Base-by-base conservation (phyloP, 1,284 basidiomycete species). In the Cerioporus squamosus region DNA sequence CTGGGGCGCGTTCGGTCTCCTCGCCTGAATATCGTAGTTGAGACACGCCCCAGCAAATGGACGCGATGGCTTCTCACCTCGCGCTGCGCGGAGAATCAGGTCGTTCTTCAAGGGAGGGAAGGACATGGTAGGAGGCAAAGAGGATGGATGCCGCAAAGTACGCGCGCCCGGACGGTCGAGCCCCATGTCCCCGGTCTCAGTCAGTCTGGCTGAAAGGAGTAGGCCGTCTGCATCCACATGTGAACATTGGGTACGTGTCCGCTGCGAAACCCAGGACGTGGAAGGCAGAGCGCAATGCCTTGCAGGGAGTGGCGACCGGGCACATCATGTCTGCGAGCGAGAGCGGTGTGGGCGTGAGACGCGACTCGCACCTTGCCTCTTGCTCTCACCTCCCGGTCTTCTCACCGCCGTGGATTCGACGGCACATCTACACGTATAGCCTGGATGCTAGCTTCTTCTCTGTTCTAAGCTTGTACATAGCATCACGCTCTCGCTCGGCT, bases 101-200 rank as follows among this genome's bases (percentile, higher is more conserved):
- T 98, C 95, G 74, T 98, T 98, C 72, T 88, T 88, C 66, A 98
- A 80, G 36, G 83, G 81, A 17, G 93, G 91, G 70, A 94, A 94
- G 8, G 61, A 50, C 62, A 64, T 64, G 44, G 44, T 24, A 20
- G 29, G 36, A 22, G 26, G 15, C n/a, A 22, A 24, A n/a, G 22
- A 38, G 22, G 18, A 12, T 33, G 45, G 50, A 24, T 10, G 33
- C 33, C 26, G 26, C 6, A 29, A 9, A 29, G 26, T 29, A 10
- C 33, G 33, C 40, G 44, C 50, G 50, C 42, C 43, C 20, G 6
- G 36, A 31, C 20, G 26, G 9, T 44, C 42, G 47, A 6, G 33
- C 42, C 47, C 18, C 17, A 29, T 50, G 17, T 7, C n/a, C n/a
- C 6, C 26, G 26, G 26, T 42, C n/a, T 6, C 26, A 9, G 26